Evolutionary conservation across 2,329 filamentous ascomycete species (phyloP), one percentile per base, ranked within the genome.

Genomic region (Alternaria brassicae): DNA sequence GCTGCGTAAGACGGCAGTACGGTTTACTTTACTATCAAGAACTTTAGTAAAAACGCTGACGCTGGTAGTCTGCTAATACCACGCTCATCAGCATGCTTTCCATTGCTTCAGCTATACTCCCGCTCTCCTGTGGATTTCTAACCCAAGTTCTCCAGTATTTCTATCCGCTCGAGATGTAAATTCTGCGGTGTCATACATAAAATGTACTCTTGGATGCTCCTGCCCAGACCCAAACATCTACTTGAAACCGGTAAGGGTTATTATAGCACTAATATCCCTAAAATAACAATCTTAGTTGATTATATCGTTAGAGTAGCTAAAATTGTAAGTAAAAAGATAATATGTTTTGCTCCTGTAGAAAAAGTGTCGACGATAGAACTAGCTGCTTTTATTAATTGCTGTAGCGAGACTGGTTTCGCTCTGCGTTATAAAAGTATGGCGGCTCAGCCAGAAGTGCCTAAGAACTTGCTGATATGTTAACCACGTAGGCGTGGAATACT

Each of bases 181-280:
- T 7, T 6, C 13, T 8, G 0, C 3, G 5, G 6, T 7, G 13
- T 36, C 6, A 6, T 36, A 5, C 15, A 36, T n/a, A 6, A 36
- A 1, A 0, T n/a, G 15, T 17, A 36, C 0, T 1, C 6, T 36
- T 0, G 32, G 0, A 1, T 36, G 6, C 1, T 36, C 6, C 2
- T 6, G 13, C 6, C 30, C 30, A 1, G 30, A 12, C 13, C 1
- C 1, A 0, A 36, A 36, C 1, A 7, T 34, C 30, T 15, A 13
- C 5, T 2, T 34, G 0, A 13, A 13, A 1, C 30, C 10, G 30
- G 10, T 13, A 13, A 0, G 30, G 0, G 13, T 32, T 13, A 36
- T 36, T 15, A 36, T 36, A 1, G 4, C 6, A 2, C 2, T 0
- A 3, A 36, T n/a, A 6, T 8, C 3, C 1, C 13, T 13, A 1